phyloP scores from a whole-genome alignment of 164 flowering plant genomes.

The Chloranthus sessilifolius region DNA sequence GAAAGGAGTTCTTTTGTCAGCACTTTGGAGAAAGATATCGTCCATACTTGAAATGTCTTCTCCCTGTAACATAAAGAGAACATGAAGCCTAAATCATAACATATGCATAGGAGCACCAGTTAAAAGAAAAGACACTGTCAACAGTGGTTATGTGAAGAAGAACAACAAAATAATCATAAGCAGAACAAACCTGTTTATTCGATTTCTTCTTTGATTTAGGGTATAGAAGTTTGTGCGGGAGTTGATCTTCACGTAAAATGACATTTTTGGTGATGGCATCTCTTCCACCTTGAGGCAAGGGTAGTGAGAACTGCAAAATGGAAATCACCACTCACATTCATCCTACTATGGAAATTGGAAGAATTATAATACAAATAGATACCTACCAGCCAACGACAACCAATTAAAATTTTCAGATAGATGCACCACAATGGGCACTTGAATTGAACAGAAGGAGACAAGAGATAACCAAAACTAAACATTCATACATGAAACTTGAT shows the following conservation, averaged over 20 bases:
- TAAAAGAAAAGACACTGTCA: too few species aligned
- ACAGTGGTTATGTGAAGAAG: too few species aligned
- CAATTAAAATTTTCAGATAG: too few species aligned
- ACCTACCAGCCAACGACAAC: too few species aligned
- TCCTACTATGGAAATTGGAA: too few species aligned
- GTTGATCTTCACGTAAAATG: constrained; percentile 91
- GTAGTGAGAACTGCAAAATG: constrained; percentile 73
- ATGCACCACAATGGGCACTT: too few species aligned
- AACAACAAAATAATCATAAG: neutral
- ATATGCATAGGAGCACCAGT: neutral
- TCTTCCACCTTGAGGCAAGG: constrained; percentile 93
- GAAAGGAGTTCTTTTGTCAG: constrained; percentile 49
- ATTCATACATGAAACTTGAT: too few species aligned
- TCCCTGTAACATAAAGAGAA: constrained; percentile 28
- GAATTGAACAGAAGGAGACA: too few species aligned
- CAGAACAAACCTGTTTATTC: constrained; percentile 42
- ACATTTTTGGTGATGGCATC: constrained; percentile 80
- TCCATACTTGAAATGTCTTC: constrained; percentile 44
- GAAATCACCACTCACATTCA: neutral
- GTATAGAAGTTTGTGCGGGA: constrained; percentile 71
- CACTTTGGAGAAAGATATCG: constrained; percentile 43
- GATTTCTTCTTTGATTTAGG: constrained; percentile 76
- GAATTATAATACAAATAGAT: too few species aligned
- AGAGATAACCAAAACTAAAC: too few species aligned
- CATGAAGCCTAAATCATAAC: neutral